Evolutionary conservation across 2,329 filamentous ascomycete species (phyloP), one percentile per base, ranked within the genome.

Genomic region (Aciculosporium take): DNA sequence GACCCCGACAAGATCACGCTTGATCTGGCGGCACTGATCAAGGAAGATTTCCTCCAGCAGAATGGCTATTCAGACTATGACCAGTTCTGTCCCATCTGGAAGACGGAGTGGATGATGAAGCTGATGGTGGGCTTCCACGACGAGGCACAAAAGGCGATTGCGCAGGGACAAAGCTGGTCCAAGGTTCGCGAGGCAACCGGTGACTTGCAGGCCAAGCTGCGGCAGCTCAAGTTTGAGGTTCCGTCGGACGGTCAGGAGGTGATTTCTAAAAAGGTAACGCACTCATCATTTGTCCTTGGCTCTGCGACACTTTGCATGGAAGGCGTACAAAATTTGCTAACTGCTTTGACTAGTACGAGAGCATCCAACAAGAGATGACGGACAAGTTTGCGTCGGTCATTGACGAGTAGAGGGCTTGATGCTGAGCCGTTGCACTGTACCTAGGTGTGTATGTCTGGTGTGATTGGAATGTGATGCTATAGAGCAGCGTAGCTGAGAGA

Each of bases 71-170:
- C 84, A 51, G 86, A 96, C 65, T 96, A 98, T 61, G 91, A 98
- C 60, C 88, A 96, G 68, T 98, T 94, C 78, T 98, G 91, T 60
- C 91, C 91, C 38, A 76, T 98, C 57, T 98, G 91, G 91, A 98
- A 98, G 81, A 98, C 91, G 0, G 84, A 94, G 63, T 98, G 91
- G 81, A 96, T 98, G 91, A 98, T 98, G 91, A 95, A 94, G 76
- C 82, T 86, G 49, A 96, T 98, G 79, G 84, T 98, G 72, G 84
- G 81, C 44, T 98, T 89, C 76, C 86, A 95, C 61, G 93, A 98
- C 56, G 91, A 98, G 70, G 81, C 86, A 20, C 89, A 96, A 63
- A 96, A 95, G 76, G 87, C 86, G 6, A 76, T 98, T 57, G 74
- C 83, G 5, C 86, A 94, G 63, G 91, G 91, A 46, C 83, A 89